These are phyloP conservation scores for grape (Vitis vinifera) DNA, from an alignment of 164 flowering plant species.

Conservation along the genomic window ASM3070453v1 NC_081823.1:8335501-8336000, in stretches of 20 bases:
- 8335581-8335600: no score
- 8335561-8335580: no score
- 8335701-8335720: background rate
- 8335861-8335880: background rate
- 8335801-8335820: background rate
- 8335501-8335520: no score
- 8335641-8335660: background rate
- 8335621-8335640: no score
- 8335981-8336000: no score
- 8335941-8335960: background rate
- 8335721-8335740: background rate
- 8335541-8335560: no score
- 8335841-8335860: constrained; percentile 1
- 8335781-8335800: background rate
- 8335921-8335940: background rate
- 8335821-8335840: background rate
- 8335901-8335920: background rate
- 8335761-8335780: background rate
- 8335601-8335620: no score
- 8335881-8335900: no score
- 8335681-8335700: background rate
- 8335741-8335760: background rate
- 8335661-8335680: background rate
- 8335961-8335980: background rate
- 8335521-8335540: no score